Evolutionary conservation across 306 rosid species (phyloP).

Genomic region (Comarum palustre): DNA sequence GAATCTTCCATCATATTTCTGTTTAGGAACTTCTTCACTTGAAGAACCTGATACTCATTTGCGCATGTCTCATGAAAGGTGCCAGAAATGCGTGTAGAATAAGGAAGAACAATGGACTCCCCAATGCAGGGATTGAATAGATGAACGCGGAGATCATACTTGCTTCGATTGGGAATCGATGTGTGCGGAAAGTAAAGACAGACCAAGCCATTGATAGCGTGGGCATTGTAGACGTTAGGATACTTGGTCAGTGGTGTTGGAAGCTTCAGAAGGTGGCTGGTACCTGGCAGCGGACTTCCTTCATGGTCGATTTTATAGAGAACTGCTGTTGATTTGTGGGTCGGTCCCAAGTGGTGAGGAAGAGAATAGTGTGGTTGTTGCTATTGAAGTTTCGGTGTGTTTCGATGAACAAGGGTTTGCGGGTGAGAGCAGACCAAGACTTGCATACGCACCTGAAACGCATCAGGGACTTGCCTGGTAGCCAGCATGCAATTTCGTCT

Average conservation of each 20-base stretch:
- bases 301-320: not conserved
- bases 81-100: not conserved
- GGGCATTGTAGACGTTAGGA: not conserved
- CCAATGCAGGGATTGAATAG: constrained; percentile 9
- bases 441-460: constrained; percentile 2
- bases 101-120: not conserved
- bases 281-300: not conserved
- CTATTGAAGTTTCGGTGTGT: not conserved
- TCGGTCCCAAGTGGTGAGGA: constrained; percentile 8
- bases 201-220: constrained; percentile 2
- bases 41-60: constrained; percentile 6
- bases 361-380: no score
- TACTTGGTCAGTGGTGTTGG: constrained; percentile 3
- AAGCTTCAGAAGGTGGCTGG: not conserved
- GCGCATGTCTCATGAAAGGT: not conserved
- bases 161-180: not conserved
- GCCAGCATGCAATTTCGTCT: not conserved
- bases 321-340: not conserved
- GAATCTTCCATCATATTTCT: not conserved
- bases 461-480: not conserved
- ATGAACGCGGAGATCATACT: not conserved
- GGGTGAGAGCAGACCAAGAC: constrained; percentile 5
- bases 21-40: not conserved
- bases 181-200: not conserved
- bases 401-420: not conserved